Evolutionary conservation across 1,284 basidiomycete species (phyloP).

Genomic region (Tilletia horrida): DNA sequence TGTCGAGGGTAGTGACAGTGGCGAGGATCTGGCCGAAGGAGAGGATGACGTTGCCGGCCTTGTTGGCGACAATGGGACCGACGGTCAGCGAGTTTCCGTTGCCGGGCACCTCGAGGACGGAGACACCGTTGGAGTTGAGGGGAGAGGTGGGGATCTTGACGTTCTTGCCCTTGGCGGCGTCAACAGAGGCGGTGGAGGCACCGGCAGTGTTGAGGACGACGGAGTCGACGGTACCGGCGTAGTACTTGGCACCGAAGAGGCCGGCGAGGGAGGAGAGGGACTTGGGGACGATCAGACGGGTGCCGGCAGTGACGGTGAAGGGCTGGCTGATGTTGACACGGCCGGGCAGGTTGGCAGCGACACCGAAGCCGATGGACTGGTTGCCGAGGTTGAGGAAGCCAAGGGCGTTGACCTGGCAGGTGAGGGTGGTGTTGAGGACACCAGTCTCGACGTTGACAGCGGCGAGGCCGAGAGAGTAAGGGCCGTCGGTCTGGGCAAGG

Average conservation of each 20-base stretch:
- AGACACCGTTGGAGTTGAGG: slow-evolving; percentile 16
- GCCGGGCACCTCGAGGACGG: slow-evolving; percentile 12
- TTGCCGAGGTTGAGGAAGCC: slow-evolving; percentile 2
- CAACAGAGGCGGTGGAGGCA: neutral
- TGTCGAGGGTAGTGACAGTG: slow-evolving; percentile 7
- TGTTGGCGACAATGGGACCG: slow-evolving; percentile 1
- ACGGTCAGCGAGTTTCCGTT: neutral
- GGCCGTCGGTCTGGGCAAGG: slow-evolving; percentile 10
- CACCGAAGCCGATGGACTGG: slow-evolving; percentile 8
- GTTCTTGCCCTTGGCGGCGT: slow-evolving; percentile 13
- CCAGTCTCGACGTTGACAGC: neutral
- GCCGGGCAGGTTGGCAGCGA: slow-evolving; percentile 7
- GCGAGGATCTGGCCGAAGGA: slow-evolving; percentile 14
- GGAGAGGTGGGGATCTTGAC: slow-evolving; percentile 3
- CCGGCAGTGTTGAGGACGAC: slow-evolving; percentile 15
- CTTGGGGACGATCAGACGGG: slow-evolving; percentile 16
- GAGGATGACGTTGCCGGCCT: neutral
- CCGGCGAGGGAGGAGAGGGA: slow-evolving; percentile 2
- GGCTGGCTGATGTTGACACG: slow-evolving; percentile 5
- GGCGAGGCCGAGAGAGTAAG: neutral
- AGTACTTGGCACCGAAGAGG: slow-evolving; percentile 16
- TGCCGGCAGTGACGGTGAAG: slow-evolving; percentile 13
- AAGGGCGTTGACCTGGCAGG: slow-evolving; percentile 9
- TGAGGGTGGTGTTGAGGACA: slow-evolving; percentile 14
- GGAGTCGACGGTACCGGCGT: slow-evolving; percentile 4